Conservation (phyloP, 176 grass and related monocot genomes). For the Eragrostis nindensis region DNA sequence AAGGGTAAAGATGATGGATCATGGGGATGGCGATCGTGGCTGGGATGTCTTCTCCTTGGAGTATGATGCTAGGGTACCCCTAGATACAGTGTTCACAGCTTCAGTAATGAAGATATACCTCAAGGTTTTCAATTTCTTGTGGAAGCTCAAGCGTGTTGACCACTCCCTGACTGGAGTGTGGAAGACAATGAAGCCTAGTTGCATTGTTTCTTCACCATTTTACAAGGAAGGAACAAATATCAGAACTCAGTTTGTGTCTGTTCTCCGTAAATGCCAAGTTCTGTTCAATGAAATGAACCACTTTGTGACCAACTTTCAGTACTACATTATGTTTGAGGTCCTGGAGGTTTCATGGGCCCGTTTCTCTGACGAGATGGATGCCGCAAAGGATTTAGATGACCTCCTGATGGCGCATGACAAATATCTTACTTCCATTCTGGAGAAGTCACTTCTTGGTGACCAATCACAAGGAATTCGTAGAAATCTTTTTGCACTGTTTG, state of each 20-base stretch:
- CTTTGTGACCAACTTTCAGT: conserved; percentile 94
- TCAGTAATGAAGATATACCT: conserved; percentile 97
- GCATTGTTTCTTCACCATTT: conserved; percentile 89
- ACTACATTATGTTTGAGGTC: conserved; percentile 99
- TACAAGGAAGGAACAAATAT: conserved; percentile 72
- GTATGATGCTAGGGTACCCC: conserved; percentile 80
- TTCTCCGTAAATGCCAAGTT: conserved; percentile 95
- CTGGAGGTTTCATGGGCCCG: conserved; percentile 90
- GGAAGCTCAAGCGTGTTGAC: conserved; percentile 90
- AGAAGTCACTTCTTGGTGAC: conserved; percentile 90
- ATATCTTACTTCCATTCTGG: conserved; percentile 82
- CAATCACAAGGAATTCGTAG: conserved; percentile 66
- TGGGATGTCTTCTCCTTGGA: conserved; percentile 98
- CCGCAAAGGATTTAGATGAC: conserved; percentile 91
- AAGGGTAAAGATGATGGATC: conserved; percentile 98
- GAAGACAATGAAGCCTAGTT: conserved; percentile 96
- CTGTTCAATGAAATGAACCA: conserved; percentile 97
- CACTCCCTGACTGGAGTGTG: conserved; percentile 83
- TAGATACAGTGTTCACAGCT: conserved; percentile 88
- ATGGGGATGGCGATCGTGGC: conserved; percentile 85
- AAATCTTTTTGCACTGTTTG: conserved; percentile 84
- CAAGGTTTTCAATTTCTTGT: conserved; percentile 92
- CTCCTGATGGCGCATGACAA: conserved; percentile 82
- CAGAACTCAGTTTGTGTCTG: conserved; percentile 65
- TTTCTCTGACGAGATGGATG: conserved; percentile 96